Conservation (phyloP, 2,329 filamentous ascomycete genomes). For the Monosporascus sp. region DNA sequence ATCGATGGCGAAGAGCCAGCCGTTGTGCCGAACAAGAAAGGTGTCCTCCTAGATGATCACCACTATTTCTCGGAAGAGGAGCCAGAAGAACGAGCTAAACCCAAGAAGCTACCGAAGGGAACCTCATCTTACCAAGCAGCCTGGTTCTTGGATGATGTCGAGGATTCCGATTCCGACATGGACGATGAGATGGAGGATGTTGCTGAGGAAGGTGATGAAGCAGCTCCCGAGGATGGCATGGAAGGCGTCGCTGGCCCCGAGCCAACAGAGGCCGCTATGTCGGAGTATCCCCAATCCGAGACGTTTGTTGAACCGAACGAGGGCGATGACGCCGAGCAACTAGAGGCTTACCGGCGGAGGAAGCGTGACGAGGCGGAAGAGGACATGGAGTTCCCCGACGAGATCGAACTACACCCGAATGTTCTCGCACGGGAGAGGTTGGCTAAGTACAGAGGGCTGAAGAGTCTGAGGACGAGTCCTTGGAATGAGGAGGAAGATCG, state of each 20-base stretch:
- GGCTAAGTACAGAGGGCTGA: conserved; percentile 82
- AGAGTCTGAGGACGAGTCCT: conserved; percentile 78
- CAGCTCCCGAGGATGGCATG: conserved; percentile 75
- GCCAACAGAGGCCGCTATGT: conserved; percentile 72
- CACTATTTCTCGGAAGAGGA: conserved; percentile 96
- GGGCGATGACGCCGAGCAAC: conserved; percentile 68
- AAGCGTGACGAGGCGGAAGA: conserved; percentile 80
- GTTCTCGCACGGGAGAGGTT: conserved; percentile 82
- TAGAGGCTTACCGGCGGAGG: conserved; percentile 74
- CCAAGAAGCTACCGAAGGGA: conserved; percentile 78
- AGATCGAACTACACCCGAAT: conserved; percentile 88
- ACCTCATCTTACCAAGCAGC: conserved; percentile 93
- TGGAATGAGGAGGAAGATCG: conserved; percentile 90
- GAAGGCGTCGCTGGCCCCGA: conserved; percentile 63
- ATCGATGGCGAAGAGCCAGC: conserved; percentile 38
- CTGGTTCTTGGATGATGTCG: conserved; percentile 78
- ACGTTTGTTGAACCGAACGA: conserved; percentile 85
- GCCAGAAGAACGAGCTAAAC: conserved; percentile 51
- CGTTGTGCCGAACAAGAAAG: conserved; percentile 59
- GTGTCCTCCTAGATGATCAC: conserved; percentile 90
- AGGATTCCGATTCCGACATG: conserved; percentile 74
- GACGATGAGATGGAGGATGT: conserved; percentile 51
- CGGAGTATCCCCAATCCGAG: conserved; percentile 91
- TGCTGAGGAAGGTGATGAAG: conserved; percentile 39
- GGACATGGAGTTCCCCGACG: conserved; percentile 92